Conservation (phyloP, 2,329 filamentous ascomycete species). For the Fusarium agapanthi region DNA sequence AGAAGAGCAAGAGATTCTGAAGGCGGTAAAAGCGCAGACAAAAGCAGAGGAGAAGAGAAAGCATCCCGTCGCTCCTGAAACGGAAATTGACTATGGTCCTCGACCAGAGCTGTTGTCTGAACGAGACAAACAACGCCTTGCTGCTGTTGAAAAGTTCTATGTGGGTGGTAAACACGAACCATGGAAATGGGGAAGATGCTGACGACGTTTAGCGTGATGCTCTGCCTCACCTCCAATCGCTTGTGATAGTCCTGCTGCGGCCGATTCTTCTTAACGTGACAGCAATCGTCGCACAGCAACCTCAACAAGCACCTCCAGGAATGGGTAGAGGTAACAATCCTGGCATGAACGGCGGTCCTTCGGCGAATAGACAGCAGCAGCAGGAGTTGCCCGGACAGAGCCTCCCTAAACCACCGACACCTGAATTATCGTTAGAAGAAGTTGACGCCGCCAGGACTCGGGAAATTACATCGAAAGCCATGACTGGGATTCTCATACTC, state of each 20-base stretch:
- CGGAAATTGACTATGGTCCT: slow-evolving; percentile 57
- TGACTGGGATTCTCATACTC: slow-evolving; percentile 88
- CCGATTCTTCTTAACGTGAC: slow-evolving; percentile 89
- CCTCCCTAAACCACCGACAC: slow-evolving; percentile 47
- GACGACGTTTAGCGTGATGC: slow-evolving; percentile 66
- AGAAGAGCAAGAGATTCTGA: slow-evolving; percentile 52
- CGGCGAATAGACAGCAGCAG: slow-evolving; percentile 41
- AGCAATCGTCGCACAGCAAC: slow-evolving; percentile 75
- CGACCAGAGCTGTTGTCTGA: slow-evolving; percentile 56
- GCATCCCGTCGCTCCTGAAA: slow-evolving; percentile 28
- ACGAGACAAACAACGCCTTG: slow-evolving; percentile 70
- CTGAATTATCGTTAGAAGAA: slow-evolving; percentile 73
- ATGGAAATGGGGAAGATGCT: neutral
- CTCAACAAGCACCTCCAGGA: slow-evolving; percentile 55
- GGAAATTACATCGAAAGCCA: slow-evolving; percentile 90
- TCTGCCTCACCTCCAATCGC: slow-evolving; percentile 86
- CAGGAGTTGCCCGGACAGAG: slow-evolving; percentile 46
- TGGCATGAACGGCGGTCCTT: slow-evolving; percentile 52
- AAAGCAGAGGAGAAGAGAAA: slow-evolving; percentile 40
- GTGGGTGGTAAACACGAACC: slow-evolving; percentile 61
- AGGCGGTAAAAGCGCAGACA: slow-evolving; percentile 52
- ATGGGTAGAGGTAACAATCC: slow-evolving; percentile 51
- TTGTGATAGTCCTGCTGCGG: slow-evolving; percentile 92
- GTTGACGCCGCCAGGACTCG: slow-evolving; percentile 81
- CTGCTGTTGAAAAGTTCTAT: slow-evolving; percentile 84